Conservation (phyloP, 176 grass and related monocot genomes). For the Musa schizocarpa region DNA sequence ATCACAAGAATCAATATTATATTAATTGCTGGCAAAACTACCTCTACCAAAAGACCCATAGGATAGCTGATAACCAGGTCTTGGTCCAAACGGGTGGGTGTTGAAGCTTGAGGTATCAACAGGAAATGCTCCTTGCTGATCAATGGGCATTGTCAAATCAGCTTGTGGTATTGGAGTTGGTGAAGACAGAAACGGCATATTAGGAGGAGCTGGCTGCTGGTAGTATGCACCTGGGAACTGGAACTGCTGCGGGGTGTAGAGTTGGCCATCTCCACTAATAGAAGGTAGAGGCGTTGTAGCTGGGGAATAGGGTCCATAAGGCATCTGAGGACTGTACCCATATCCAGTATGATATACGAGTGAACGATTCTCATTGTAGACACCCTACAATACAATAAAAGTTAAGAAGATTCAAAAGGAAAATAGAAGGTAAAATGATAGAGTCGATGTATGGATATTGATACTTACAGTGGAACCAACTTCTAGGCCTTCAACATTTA, state of each 20-base stretch:
- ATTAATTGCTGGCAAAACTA: conserved; percentile 24
- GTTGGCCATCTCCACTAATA: conserved; percentile 70
- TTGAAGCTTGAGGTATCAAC: conserved; percentile 53
- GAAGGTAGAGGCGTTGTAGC: conserved; percentile 65
- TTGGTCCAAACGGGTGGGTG: conserved; percentile 62
- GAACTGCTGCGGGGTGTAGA: conserved; percentile 85
- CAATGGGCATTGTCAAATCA: conserved; percentile 55
- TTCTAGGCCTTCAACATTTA: conserved; percentile 64
- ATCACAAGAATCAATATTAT: conserved; percentile 15
- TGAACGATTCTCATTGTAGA: conserved; percentile 80
- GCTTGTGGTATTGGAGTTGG: conserved; percentile 65
- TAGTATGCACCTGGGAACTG: conserved; percentile 91
- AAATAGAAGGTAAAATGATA: conserved; percentile 14
- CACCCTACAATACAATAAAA: conserved; percentile 40
- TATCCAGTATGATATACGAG: conserved; percentile 84
- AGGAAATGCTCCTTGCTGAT: conserved; percentile 57
- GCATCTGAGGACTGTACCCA: conserved; percentile 81
- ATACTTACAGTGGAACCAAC: conserved; percentile 50
- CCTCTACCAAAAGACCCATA: conserved; percentile 45
- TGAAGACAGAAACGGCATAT: conserved; percentile 59
- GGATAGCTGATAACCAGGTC: conserved; percentile 53
- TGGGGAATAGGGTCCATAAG: conserved; percentile 88
- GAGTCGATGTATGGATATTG: conserved; percentile 22
- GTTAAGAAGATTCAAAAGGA: conserved; percentile 11
- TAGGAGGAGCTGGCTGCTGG: conserved; percentile 64